Base-by-base conservation (phyloP, 108 stramenopile species). In the Pseudonitzschia pungens region DNA sequence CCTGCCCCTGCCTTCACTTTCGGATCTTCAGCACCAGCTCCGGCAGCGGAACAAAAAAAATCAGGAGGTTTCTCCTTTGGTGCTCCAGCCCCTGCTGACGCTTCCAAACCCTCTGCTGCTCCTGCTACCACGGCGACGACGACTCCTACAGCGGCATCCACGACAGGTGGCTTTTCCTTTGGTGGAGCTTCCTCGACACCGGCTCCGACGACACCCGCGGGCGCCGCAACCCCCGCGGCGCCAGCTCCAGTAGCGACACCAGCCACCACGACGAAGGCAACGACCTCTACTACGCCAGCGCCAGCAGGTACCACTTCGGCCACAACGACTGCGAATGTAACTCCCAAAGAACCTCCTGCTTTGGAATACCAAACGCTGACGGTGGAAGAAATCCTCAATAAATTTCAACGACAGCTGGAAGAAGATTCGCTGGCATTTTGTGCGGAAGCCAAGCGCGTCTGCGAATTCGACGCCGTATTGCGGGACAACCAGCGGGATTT, bases 331-430 rank as follows among this genome's bases (percentile, higher is more conserved):
- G 44, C 73, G 16, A 52, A 21, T 16, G 33, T 64, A 43, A 51
- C 79, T 36, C 43, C 29, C 20, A 27, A 31, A 22, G 86, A 85
- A 74, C 87, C 87, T 21, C 81, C 86, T 7, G 71, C 83, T 0
- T 54, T 92, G 45, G 89, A 89, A 67, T 92, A 93, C 66, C 92
- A 93, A 70, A 83, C 89, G 16, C 69, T 91, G 21, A 88, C 92
- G 42, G 83, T 93, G n/a, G 89, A 93, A 79, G 85, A 93, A 81
- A 91, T 89, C 33, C 31, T 93, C 68, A 93, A 93, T 69, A 73
- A 77, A 11, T 91, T 90, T 70, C 88, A 89, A 76, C 73, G 82
- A 36, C 88, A 93, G 73, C 80, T 93, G 24, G 89, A 91, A 75
- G 70, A 83, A 32, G 89, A 90, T 74, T 72, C 92, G 9, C 58